Conservation (phyloP, 2,329 filamentous ascomycete genomes). For the Akanthomyces uredinophilus region DNA sequence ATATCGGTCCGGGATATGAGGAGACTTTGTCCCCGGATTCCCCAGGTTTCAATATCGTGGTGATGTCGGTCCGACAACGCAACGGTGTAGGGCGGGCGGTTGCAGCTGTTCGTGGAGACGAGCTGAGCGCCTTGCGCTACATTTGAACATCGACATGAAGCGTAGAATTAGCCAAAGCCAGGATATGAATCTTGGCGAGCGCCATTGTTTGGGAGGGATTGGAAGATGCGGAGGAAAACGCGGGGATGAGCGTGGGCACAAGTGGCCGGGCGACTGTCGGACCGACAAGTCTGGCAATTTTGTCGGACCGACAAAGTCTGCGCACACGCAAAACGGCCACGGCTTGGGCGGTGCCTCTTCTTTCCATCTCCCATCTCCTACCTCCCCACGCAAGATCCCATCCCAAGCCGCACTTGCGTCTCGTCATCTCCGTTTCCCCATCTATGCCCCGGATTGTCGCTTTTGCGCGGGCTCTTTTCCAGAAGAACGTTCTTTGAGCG, state of each 20-base stretch:
- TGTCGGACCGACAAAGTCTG: neutral
- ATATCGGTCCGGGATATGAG: neutral
- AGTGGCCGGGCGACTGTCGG: neutral
- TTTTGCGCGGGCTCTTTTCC: neutral
- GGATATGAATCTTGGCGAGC: neutral
- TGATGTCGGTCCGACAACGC: slow-evolving; percentile 3
- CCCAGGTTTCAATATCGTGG: neutral
- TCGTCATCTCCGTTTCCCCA: neutral
- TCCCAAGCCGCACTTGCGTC: too few species aligned
- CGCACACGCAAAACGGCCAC: neutral
- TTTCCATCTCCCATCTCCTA: neutral
- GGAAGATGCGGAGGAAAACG: neutral
- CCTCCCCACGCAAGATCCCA: neutral
- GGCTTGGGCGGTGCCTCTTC: neutral
- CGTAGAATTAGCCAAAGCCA: neutral
- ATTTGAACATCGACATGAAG: neutral
- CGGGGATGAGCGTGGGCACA: neutral
- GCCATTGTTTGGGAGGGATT: neutral
- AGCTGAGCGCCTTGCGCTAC: neutral
- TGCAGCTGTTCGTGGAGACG: neutral
- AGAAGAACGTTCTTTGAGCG: neutral
- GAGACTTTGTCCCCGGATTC: neutral
- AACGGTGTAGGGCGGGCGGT: too few species aligned
- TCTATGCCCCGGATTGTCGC: neutral
- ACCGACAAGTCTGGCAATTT: neutral